Conservation (phyloP, 768 basidiomycete species). For the Macrolepiota albuminosa region DNA sequence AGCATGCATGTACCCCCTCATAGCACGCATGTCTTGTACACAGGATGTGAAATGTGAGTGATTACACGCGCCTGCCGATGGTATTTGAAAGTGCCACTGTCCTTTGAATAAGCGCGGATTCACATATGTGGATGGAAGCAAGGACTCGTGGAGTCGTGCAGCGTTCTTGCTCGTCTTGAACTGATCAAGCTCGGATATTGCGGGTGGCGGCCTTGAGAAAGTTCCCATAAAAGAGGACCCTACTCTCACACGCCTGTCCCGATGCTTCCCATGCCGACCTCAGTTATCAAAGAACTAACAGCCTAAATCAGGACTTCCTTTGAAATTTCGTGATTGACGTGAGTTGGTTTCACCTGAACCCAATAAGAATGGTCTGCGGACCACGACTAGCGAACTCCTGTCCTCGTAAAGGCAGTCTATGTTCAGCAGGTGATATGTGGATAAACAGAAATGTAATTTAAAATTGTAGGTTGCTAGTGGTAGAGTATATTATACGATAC, state of each 20-base stretch:
- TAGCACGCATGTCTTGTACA: constrained; percentile 8
- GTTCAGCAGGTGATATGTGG: background rate
- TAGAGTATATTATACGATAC: constrained; percentile 13
- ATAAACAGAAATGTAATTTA: constrained; percentile 11
- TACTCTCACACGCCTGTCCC: constrained; percentile 13
- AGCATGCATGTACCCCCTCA: background rate
- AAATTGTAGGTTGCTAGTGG: constrained; percentile 5
- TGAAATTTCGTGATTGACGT: constrained; percentile 5
- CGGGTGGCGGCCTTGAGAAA: constrained; percentile 13
- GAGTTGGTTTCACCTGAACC: constrained; percentile 6
- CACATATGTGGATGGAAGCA: constrained; percentile 9
- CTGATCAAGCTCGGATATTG: constrained; percentile 14
- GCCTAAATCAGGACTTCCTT: constrained; percentile 6
- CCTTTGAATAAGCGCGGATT: constrained; percentile 9
- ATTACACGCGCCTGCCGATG: background rate
- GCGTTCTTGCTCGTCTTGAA: constrained; percentile 9
- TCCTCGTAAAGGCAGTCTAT: background rate
- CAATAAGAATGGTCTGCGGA: constrained; percentile 5
- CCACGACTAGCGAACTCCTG: background rate
- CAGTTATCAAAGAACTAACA: constrained; percentile 6
- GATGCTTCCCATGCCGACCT: constrained; percentile 12
- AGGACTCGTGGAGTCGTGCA: constrained; percentile 6
- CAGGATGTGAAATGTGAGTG: constrained; percentile 4
- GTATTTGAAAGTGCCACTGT: constrained; percentile 3
- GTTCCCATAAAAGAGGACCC: constrained; percentile 8